Evolutionary conservation across 805 yeast genomes (phyloP), one percentile per base, ranked within the genome.

Genomic region (Wickerhamiella cacticola): DNA sequence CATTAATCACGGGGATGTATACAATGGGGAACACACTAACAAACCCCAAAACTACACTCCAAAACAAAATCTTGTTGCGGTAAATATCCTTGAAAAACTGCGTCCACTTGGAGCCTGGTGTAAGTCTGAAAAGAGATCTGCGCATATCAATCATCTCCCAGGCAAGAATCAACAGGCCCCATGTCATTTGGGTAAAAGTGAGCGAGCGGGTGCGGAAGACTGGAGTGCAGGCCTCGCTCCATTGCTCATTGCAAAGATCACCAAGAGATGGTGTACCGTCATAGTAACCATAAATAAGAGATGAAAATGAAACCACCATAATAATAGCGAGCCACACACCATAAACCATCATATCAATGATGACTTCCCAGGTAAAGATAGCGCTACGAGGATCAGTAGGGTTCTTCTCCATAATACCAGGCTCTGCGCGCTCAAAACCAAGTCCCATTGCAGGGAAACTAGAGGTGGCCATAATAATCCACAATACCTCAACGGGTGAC

Each of bases 371-470:
- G 1, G 86, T 78, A 61, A 81, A 80, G 41, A 81, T 76, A 21
- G 73, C 71, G 44, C 66, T 68, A 48, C 65, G 71, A 13, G 75
- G 63, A 49, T 73, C 75, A 53, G 75, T 76, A 39, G 88, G 88
- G 24, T 80, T 78, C 53, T 71, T 69, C 33, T 73, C 70, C 76
- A 80, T 77, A 36, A 79, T 65, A 57, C 78, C 85, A 31, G 75
- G 74, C 52, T 72, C 69, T 0, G 85, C 85, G 50, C 67, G 68
- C 61, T 81, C 85, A 48, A 78, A 69, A 45, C 86, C 86, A 47
- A 81, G 72, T 23, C 89, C 88, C 84, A 82, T 80, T 18, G 88
- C 88, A 39, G 89, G 89, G 70, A 81, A 80, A 56, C 86, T 79
- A 1, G 87, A 79, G 1, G 89, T 81, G 36, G 80, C 75, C 59